Conservation (phyloP, 148 eudicot genomes). For the Persicaria tinctoria region DNA sequence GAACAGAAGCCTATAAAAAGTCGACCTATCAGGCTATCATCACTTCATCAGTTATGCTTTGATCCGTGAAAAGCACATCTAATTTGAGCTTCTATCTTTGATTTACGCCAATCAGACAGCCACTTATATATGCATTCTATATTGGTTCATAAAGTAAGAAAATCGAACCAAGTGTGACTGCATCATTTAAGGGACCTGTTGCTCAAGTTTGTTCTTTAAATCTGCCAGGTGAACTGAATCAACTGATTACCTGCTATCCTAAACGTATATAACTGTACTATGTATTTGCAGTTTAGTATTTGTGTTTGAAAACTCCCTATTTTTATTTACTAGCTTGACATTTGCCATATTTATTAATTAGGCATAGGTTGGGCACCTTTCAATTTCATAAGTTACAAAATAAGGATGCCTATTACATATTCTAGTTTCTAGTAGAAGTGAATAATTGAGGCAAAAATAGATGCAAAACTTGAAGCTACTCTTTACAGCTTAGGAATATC, state of each 20-base stretch:
- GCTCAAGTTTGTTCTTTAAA: neutral
- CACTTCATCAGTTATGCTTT: neutral
- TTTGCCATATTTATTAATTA: neutral
- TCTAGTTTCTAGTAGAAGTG: constrained; percentile 5
- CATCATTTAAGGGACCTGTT: neutral
- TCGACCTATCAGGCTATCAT: neutral
- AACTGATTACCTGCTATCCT: neutral
- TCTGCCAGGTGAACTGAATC: neutral
- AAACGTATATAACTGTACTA: neutral
- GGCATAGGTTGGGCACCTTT: constrained; percentile 3
- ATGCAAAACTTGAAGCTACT: neutral
- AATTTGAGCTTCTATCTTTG: neutral
- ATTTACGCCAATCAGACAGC: neutral
- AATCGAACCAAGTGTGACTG: neutral
- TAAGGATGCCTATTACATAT: neutral
- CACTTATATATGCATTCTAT: neutral
- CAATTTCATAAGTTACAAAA: neutral
- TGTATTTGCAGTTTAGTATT: neutral
- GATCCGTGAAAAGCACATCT: neutral
- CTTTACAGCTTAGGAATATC: constrained; percentile 3
- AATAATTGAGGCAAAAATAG: constrained; percentile 6
- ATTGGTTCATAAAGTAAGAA: neutral
- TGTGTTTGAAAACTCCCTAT: neutral
- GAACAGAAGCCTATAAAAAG: neutral
- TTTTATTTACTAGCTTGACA: neutral